Base-by-base conservation (phyloP, 805 yeast genomes). In the Kluyveromyces aestuarii region DNA sequence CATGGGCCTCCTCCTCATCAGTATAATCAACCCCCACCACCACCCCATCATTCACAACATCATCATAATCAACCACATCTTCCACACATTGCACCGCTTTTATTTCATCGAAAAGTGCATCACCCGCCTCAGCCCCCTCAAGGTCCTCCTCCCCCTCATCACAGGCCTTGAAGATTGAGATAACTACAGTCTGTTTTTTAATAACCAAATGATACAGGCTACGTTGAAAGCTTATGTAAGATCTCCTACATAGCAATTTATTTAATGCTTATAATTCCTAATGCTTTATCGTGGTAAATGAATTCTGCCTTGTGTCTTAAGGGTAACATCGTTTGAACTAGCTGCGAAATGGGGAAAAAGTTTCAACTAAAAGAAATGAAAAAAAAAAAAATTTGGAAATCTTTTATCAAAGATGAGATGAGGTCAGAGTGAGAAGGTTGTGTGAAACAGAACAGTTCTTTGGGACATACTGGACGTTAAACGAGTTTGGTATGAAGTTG, bases 401-500 rank as follows among this genome's bases (percentile, higher is more conserved):
- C 37, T 19, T 9, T 25, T 21, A 2, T 27, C 19, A 21, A 6
- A 30, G 13, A 21, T n/a, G 14, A 39, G 40, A 16, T 30, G 17
- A 16, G 11, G 13, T 41, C 25, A 36, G 41, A 27, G 27, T n/a
- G 19, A 35, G 39, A 30, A 10, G 35, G 35, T 30, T 30, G 35
- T 8, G 35, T 13, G 14, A 2, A 19, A n/a, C n/a, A 35, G 37
- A 21, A 27, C 21, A n/a, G 39, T 35, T 39, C n/a, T 10, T 21
- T 37, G 18, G 27, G 18, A 46, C 37, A 41, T 37, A 17, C 38
- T 41, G 35, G 27, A 30, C 27, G 17, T 16, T 4, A 30, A 7
- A 33, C 7, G 4, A 14, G 8, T 9, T 14, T 41, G 72, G 44
- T 37, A 91, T 93, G 97, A 93, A 89, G 76, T 73, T 93, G 47